Base-by-base conservation (phyloP, 768 basidiomycete genomes). In the Leccinum subgranulosum region DNA sequence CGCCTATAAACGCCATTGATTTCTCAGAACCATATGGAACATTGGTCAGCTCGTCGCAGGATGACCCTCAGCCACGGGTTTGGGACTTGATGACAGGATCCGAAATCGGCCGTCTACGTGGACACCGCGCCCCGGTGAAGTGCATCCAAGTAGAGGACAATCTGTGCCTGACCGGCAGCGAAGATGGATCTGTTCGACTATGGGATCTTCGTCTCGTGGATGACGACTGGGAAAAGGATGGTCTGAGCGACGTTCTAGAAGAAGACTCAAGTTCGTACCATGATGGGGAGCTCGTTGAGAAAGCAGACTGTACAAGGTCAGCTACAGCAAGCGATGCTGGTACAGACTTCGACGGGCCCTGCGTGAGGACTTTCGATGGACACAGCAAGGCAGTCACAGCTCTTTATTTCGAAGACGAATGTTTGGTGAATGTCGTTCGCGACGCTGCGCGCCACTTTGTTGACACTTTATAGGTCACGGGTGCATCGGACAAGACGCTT, bases 21-120 rank as follows among this genome's bases (percentile, higher is more conserved):
- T 92, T 98, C 66, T 92, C 92, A 10, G 96, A 98, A 68, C 97
- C 97, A 6, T 99, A 99, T 65, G 96, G 94, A 15, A 90, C 87
- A 10, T 84, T 98, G 34, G 94, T 98, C 58, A 91, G 85, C 51
- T 88, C 94, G 1, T 88, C 92, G 1, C 85, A 84, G 59, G 90
- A 92, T 52, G 96, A 97, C 64, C 77, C 87, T 12, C 84, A 90
- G 55, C 94, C 94, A 2, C 86, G 90, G 6, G 88, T 98, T 14
- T 99, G 94, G 96, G 97, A 99, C 72, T 78, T 99, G 17, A 84
- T 95, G 61, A 83, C 87, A 29, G 97, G 95, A 10, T 84, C 88
- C 54, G 90, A 95, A 72, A 82, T 94, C 29, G 94, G 92, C 11
- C 82, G 88, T 55, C 74, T 99, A 47, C 79, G 86, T 25, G 97